Percentiles rank a stretch among this genome's conserved stretches.
Evolutionary conservation across 306 rosid genomes (phyloP).

Genomic region (Vigna trinervia): DNA sequence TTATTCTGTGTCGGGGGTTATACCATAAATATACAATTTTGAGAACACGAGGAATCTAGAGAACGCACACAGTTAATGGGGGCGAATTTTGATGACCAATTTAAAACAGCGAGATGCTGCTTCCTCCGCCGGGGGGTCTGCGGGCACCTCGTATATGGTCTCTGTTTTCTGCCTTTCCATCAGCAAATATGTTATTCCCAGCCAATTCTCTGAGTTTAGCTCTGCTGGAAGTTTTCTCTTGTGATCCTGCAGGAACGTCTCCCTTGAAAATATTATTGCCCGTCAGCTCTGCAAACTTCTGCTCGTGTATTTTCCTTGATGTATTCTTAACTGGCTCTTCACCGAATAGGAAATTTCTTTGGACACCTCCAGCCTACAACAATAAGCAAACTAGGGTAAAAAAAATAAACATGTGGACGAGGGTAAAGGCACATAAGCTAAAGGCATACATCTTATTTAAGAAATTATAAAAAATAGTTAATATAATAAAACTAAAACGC

Average conservation of each 20-base stretch:
- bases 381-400: slow-evolving; percentile 18
- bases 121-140: slow-evolving; percentile 84
- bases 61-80: slow-evolving; percentile 24
- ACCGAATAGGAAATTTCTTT: slow-evolving; percentile 62
- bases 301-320: slow-evolving; percentile 68
- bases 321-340: slow-evolving; percentile 66
- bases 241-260: slow-evolving; percentile 65
- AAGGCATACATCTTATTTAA: background rate
- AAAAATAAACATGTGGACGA: background rate
- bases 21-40: slow-evolving; percentile 33
- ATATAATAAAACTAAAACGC: background rate
- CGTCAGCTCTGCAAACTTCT: slow-evolving; percentile 83
- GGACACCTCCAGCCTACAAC: slow-evolving; percentile 78
- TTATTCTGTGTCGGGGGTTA: slow-evolving; percentile 41
- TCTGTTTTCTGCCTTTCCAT: slow-evolving; percentile 74
- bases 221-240: slow-evolving; percentile 66
- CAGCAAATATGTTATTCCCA: slow-evolving; percentile 86
- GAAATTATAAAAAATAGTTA: background rate
- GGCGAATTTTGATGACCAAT: slow-evolving; percentile 4
- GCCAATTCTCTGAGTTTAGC: slow-evolving; percentile 90
- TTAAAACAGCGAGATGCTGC: slow-evolving; percentile 81
- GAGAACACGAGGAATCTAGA: slow-evolving; percentile 39
- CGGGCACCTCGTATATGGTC: slow-evolving; percentile 75
- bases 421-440: background rate
- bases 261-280: slow-evolving; percentile 82